These are phyloP conservation scores for Aspergillus ostianus DNA, from an alignment of 495 filamentous ascomycete species.

Conservation along the genomic window DNA sequence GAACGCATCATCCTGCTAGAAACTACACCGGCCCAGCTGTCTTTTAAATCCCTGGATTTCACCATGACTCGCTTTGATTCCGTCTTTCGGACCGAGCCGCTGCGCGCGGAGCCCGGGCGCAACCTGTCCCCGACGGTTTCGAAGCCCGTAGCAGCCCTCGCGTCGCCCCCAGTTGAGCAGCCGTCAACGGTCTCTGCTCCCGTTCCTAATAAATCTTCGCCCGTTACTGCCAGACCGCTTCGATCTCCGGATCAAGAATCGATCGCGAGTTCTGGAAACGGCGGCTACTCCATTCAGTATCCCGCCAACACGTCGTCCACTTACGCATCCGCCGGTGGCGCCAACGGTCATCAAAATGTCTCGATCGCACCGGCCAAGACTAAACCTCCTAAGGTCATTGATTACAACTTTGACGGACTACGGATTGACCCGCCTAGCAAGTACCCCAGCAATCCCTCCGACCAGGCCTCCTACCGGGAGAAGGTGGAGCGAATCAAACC, in stretches of 20 bases:
- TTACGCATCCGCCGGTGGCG: not conserved
- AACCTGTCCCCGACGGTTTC: not conserved
- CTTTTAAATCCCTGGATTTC: not conserved
- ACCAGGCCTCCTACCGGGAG: not conserved
- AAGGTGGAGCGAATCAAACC: not conserved
- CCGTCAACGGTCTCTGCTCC: not conserved
- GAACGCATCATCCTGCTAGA: slow-evolving; percentile 1
- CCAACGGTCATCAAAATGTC: not conserved
- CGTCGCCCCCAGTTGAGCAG: too few species aligned
- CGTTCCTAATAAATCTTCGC: not conserved
- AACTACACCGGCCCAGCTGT: not conserved
- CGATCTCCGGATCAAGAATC: not conserved
- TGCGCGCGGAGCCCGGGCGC: not conserved
- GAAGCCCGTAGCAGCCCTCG: not conserved
- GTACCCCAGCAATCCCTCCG: not conserved
- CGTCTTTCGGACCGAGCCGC: not conserved
- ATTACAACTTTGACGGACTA: not conserved
- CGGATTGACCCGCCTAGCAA: not conserved
- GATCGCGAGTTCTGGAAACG: not conserved
- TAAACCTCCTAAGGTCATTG: not conserved
- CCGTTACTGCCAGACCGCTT: not conserved
- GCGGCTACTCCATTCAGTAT: not conserved
- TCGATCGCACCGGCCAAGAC: not conserved
- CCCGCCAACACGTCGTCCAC: not conserved
- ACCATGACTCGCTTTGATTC: not conserved